Conservation (phyloP, 73 alveolate genomes). For the Blepharisma japonicum region DNA sequence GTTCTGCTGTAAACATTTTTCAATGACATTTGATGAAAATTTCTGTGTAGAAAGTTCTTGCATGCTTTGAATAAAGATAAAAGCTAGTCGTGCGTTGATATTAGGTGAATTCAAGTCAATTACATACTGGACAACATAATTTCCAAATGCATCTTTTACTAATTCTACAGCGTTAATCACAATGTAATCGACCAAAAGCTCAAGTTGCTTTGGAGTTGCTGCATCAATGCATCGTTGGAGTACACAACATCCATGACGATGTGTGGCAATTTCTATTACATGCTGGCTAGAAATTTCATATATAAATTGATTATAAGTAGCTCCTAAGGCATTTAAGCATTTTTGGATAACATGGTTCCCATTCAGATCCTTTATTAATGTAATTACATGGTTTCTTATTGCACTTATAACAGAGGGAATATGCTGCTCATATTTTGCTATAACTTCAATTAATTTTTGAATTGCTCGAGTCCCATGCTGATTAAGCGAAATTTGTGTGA, state of each 20-base stretch:
- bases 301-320: conserved; percentile 52
- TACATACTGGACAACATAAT: conserved; percentile 69
- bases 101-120: neutral
- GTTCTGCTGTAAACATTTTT: conserved; percentile 29
- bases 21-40: conserved; percentile 64
- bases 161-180: conserved; percentile 43
- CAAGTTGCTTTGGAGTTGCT: conserved; percentile 20
- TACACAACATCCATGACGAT: conserved; percentile 82
- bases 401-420: conserved; percentile 42
- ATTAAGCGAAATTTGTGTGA: conserved; percentile 53
- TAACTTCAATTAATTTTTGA: conserved; percentile 55
- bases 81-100: neutral
- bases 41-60: conserved; percentile 56
- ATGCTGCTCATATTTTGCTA: conserved; percentile 35
- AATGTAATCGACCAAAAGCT: conserved; percentile 43
- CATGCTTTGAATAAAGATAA: conserved; percentile 26
- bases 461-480: conserved; percentile 82
- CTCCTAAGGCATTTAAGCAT: conserved; percentile 42
- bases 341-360: conserved; percentile 80
- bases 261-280: conserved; percentile 61
- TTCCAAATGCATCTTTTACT: conserved; percentile 74
- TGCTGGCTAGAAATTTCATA: conserved; percentile 54
- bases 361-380: conserved; percentile 62
- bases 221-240: conserved; percentile 71
- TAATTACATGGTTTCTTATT: conserved; percentile 39